These are phyloP conservation scores for Seminavis robusta DNA, from an alignment of 108 stramenopile genomes.

Conservation along the genomic window DNA sequence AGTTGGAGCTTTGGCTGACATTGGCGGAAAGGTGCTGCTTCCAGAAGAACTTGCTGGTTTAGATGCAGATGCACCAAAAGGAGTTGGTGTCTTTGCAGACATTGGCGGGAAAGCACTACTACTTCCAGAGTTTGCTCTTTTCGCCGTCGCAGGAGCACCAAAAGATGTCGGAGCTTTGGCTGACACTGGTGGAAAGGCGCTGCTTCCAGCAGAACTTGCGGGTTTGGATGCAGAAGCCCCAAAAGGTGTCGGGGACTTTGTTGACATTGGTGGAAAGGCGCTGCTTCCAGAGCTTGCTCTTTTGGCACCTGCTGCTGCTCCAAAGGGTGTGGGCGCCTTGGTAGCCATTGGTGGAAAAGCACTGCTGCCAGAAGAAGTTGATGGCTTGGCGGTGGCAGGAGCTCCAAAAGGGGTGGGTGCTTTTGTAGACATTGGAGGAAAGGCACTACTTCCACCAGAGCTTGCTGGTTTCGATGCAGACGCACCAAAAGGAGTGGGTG, in stretches of 20 bases:
- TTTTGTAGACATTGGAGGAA: constrained; percentile 40
- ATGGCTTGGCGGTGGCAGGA: not conserved
- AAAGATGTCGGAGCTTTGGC: constrained; percentile 54
- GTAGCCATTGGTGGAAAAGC: constrained; percentile 40
- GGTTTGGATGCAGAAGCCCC: constrained; percentile 18
- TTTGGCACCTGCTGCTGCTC: constrained; percentile 8
- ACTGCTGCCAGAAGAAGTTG: not conserved
- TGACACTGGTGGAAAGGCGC: constrained; percentile 58
- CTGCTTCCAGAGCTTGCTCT: too few species aligned
- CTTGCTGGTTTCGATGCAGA: constrained; percentile 18
- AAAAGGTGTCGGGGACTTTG: constrained; percentile 46
- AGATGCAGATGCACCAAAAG: constrained; percentile 16
- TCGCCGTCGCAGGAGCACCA: constrained; percentile 7
- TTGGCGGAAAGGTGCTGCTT: constrained; percentile 47
- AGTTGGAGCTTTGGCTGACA: constrained; percentile 48
- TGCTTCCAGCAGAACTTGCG: not conserved
- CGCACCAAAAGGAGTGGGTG: constrained; percentile 44
- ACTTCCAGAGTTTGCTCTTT: not conserved
- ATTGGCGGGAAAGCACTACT: constrained; percentile 17
- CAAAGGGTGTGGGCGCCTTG: constrained; percentile 34
- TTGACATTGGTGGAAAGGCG: constrained; percentile 45
- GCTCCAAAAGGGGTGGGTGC: constrained; percentile 14
- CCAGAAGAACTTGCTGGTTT: not conserved
- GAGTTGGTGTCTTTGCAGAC: constrained; percentile 36
- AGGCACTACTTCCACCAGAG: constrained; percentile 3